Evolutionary conservation across 2,329 filamentous ascomycete genomes (phyloP).

Genomic region (Xylariaceae sp.): DNA sequence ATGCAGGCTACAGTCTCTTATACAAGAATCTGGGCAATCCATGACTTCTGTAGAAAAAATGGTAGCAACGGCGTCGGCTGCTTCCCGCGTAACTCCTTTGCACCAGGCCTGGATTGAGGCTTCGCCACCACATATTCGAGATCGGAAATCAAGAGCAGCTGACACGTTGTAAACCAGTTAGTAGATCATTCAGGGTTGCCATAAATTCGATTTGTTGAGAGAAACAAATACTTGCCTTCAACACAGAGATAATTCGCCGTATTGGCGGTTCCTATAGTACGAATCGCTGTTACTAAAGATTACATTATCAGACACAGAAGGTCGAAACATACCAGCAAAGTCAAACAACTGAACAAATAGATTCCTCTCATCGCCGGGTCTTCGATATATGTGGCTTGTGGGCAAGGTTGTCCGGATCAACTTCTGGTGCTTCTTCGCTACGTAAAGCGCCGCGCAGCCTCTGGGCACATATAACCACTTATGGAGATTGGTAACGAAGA

Average conservation of each 20-base stretch:
- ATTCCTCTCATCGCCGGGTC: conserved; percentile 20
- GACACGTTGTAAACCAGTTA: conserved; percentile 20
- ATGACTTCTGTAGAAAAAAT: conserved; percentile 57
- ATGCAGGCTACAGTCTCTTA: conserved; percentile 48
- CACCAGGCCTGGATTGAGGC: conserved; percentile 52
- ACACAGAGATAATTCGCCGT: conserved; percentile 57
- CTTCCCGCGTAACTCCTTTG: conserved; percentile 46
- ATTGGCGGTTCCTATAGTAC: conserved; percentile 51
- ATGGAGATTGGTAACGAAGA: conserved; percentile 63
- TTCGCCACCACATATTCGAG: conserved; percentile 54
- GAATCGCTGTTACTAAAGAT: not conserved
- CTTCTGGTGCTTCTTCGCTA: conserved; percentile 55
- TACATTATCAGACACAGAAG: not conserved
- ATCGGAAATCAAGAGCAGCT: conserved; percentile 56
- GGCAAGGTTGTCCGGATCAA: conserved; percentile 60
- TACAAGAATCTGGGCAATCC: conserved; percentile 38
- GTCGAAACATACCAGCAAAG: conserved; percentile 21
- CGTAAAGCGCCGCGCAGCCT: conserved; percentile 60
- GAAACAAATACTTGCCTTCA: conserved; percentile 16
- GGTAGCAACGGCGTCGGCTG: conserved; percentile 45
- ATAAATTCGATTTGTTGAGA: not conserved
- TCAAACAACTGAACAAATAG: conserved; percentile 35
- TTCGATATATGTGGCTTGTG: conserved; percentile 58
- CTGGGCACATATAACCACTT: conserved; percentile 67
- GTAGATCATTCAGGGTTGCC: too few relatives aligned